Evolutionary conservation across 257 asterid species (phyloP).

Genomic region (Thymus quinquecostatus): DNA sequence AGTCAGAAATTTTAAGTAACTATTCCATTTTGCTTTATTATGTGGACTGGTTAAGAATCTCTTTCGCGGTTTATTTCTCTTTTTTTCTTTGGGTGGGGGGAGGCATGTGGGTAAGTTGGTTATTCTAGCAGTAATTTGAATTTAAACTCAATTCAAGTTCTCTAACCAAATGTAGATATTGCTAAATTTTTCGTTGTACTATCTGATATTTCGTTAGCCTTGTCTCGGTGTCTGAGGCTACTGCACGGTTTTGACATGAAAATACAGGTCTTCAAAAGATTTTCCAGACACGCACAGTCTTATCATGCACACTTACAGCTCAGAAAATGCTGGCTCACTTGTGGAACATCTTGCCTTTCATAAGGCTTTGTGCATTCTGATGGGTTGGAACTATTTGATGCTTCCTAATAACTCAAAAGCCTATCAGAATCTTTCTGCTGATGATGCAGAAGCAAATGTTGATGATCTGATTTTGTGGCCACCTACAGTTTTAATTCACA

Average conservation of each 20-base stretch:
- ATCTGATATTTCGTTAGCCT: constrained; percentile 32
- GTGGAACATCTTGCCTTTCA: constrained; percentile 95
- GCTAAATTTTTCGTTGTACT: constrained; percentile 31
- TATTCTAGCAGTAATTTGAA: constrained; percentile 9
- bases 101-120: constrained; percentile 11
- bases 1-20: background rate
- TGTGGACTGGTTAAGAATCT: background rate
- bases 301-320: constrained; percentile 82
- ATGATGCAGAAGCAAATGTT: constrained; percentile 70
- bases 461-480: constrained; percentile 97
- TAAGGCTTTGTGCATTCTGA: constrained; percentile 87
- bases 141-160: constrained; percentile 20
- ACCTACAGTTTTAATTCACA: constrained; percentile 86
- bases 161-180: constrained; percentile 18
- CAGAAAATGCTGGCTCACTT: constrained; percentile 60
- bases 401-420: constrained; percentile 85
- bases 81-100: background rate
- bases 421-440: constrained; percentile 78
- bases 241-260: constrained; percentile 58
- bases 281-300: constrained; percentile 83
- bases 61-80: background rate
- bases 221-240: constrained; percentile 44
- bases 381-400: constrained; percentile 90
- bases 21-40: constrained; percentile 7
- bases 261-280: constrained; percentile 85